A percentile compares a stretch with the other conserved stretches of the same genome.
These are phyloP conservation scores for Ganoderma sinense DNA, from an alignment of 1,284 basidiomycete genomes.

Conservation along the genomic window DNA sequence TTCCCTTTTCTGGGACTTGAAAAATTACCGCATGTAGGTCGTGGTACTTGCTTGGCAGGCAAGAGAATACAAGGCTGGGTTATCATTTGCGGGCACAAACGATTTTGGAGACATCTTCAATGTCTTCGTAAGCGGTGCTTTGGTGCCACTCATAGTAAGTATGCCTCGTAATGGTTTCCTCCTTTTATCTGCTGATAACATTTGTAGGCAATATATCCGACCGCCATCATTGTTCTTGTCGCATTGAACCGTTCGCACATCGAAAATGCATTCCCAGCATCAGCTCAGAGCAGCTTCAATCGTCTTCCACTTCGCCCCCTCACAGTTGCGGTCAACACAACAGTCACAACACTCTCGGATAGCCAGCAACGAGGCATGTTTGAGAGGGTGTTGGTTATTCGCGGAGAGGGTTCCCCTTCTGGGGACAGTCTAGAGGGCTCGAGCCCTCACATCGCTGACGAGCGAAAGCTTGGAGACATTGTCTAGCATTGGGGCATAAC, in stretches of 20 bases:
- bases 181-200: no score
- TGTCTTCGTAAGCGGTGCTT: not conserved
- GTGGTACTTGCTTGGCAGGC: not conserved
- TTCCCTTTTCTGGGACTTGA: not conserved
- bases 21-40: not conserved
- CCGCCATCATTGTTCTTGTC: conserved; percentile 6
- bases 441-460: not conserved
- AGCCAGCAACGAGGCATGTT: not conserved
- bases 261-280: not conserved
- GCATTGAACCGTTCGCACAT: conserved; percentile 3
- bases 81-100: not conserved
- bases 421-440: not conserved
- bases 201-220: conserved; percentile 7
- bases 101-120: not conserved
- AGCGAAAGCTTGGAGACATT: not conserved
- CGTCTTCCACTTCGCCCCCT: not conserved
- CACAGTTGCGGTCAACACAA: not conserved
- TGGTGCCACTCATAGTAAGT: conserved; percentile 6
- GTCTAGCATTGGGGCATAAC: not conserved
- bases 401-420: not conserved
- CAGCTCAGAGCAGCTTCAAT: not conserved
- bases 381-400: not conserved
- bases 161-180: no score
- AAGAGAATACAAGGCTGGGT: not conserved
- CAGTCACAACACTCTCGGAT: not conserved